Evolutionary conservation across 306 rosid genomes (phyloP).

Genomic region (Nissolia schottii): DNA sequence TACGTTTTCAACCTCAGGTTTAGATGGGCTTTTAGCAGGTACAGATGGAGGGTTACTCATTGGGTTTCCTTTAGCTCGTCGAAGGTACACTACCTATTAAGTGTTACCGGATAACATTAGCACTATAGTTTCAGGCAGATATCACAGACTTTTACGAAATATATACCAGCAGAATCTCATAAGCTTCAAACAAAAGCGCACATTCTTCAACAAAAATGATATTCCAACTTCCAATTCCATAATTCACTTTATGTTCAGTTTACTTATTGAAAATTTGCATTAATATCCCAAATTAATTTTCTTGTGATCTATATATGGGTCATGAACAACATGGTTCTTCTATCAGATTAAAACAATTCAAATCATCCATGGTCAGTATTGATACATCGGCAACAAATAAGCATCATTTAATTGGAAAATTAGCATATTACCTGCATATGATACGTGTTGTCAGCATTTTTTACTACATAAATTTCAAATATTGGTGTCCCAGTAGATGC

Average conservation of each 20-base stretch:
- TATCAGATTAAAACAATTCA: conserved; percentile 8
- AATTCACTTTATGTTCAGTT: conserved; percentile 4
- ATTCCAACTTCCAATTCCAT: conserved; percentile 14
- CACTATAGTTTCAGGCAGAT: conserved; percentile 13
- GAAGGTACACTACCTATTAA: conserved; percentile 84
- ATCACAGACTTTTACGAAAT: neutral
- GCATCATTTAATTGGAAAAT: conserved; percentile 5
- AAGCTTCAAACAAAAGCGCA: neutral
- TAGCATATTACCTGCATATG: conserved; percentile 70
- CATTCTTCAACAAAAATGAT: neutral
- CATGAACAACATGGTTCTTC: neutral
- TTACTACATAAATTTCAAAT: conserved; percentile 88
- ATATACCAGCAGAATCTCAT: conserved; percentile 10
- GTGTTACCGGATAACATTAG: conserved; percentile 21
- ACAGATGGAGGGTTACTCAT: conserved; percentile 38
- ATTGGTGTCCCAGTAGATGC: conserved; percentile 82
- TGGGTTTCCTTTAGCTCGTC: conserved; percentile 65
- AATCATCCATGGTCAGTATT: neutral
- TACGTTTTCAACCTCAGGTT: conserved; percentile 55
- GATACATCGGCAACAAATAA: conserved; percentile 5
- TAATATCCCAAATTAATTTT: neutral
- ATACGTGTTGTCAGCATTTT: conserved; percentile 62
- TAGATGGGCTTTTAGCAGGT: conserved; percentile 48
- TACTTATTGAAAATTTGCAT: neutral
- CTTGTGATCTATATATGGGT: neutral